Percentiles rank a stretch among this genome's conserved stretches.
Evolutionary conservation across 2,329 filamentous ascomycete species (phyloP).

Genomic region (Colletotrichum spinosum): DNA sequence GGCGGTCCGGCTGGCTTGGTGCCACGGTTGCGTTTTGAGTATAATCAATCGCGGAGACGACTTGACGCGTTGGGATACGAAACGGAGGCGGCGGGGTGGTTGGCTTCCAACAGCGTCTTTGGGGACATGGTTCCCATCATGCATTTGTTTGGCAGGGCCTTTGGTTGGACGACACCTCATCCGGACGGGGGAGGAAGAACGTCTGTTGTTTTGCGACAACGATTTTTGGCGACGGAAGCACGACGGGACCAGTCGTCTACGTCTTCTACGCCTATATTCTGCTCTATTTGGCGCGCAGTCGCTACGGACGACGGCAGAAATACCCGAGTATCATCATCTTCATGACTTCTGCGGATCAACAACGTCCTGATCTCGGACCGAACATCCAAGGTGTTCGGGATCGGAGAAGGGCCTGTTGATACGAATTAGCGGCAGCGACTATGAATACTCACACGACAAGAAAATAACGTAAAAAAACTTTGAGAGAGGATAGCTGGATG

Average conservation of each 20-base stretch:
- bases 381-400: too few species aligned
- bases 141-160: constrained; percentile 25
- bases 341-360: not conserved
- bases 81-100: constrained; percentile 32
- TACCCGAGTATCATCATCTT: constrained; percentile 36
- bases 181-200: constrained; percentile 25
- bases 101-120: constrained; percentile 37
- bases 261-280: constrained; percentile 35
- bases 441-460: constrained; percentile 35
- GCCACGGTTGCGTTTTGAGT: constrained; percentile 37
- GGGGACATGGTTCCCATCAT: constrained; percentile 29
- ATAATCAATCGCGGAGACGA: constrained; percentile 37
- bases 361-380: too few species aligned
- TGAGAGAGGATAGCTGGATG: constrained; percentile 36
- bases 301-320: constrained; percentile 36
- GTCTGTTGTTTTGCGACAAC: constrained; percentile 29
- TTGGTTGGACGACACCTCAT: constrained; percentile 32
- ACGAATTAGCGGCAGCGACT: not conserved
- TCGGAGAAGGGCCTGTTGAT: too few species aligned
- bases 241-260: constrained; percentile 33
- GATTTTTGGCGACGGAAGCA: constrained; percentile 30
- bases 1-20: constrained; percentile 35
- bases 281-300: constrained; percentile 30
- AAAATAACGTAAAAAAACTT: constrained; percentile 38
- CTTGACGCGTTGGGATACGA: constrained; percentile 36